Evolutionary conservation across 2,329 filamentous ascomycete genomes (phyloP), one percentile per base, ranked within the genome.

Genomic region (Alternaria infectoria): DNA sequence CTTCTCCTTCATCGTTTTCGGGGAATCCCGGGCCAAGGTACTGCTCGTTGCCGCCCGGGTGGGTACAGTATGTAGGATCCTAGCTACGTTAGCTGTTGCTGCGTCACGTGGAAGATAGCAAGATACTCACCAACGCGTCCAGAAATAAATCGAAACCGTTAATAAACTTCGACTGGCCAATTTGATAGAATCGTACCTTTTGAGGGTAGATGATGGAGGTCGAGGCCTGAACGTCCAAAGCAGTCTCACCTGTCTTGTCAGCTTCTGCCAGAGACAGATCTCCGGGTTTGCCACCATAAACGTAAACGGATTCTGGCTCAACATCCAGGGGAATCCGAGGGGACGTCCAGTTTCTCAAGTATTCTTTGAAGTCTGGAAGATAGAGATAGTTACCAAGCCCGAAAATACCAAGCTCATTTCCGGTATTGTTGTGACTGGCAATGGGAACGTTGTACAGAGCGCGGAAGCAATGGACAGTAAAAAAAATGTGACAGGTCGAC

Each of bases 311-410:
- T 69, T 79, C 23, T 66, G 73, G 68, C 4, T 62, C 56, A 2
- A 62, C 44, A 60, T 66, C 66, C 2, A 63, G 60, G 3, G 65
- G 59, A 10, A 72, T 69, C 21, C 56, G 66, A 2, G 68, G 70
- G 19, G 58, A 59, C 30, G 71, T 74, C 67, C 79, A 80, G 64
- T 78, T 64, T 26, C 62, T 30, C 67, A 83, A 84, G 72, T 83
- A 85, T 3, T 76, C 64, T 63, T 84, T 70, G 12, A 85, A 70
- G 64, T 84, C 82, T 59, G 82, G 80, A 10, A 76, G 74, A 51
- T 85, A 86, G 17, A 70, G 55, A 28, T 82, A 79, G 61, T 84
- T 83, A 3, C 79, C 78, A 56, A 78, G 75, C 66, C 85, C 83
- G 52, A 82, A 83, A 32, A 86, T 69, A 17, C 70, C 66, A 11